These are phyloP conservation scores for Suillus tomentosus DNA, from an alignment of 768 basidiomycete species.

Conservation along the genomic window DNA sequence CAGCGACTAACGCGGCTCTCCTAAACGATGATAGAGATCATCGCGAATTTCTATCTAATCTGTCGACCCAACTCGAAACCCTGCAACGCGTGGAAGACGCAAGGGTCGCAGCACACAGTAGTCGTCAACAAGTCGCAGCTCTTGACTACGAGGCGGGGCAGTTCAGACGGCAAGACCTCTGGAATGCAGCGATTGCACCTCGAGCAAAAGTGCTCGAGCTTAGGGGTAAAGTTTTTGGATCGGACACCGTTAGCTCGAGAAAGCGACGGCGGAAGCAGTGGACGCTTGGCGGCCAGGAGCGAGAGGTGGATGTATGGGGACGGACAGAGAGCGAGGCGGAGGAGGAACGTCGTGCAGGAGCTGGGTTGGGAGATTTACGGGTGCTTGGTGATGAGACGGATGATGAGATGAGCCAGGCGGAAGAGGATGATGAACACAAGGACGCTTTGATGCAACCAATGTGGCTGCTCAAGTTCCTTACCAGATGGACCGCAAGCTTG, in stretches of 20 bases:
- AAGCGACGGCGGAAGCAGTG: constrained; percentile 70
- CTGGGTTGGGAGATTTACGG: constrained; percentile 18
- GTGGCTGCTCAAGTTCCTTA: constrained; percentile 78
- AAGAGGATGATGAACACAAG: constrained; percentile 31
- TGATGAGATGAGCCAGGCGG: constrained; percentile 28
- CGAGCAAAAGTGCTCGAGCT: constrained; percentile 64
- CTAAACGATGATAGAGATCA: constrained; percentile 62
- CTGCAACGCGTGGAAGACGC: constrained; percentile 55
- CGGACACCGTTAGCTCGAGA: constrained; percentile 46
- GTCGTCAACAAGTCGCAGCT: constrained; percentile 52
- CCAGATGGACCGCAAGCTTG: constrained; percentile 73
- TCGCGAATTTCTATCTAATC: constrained; percentile 44
- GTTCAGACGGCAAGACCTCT: constrained; percentile 64
- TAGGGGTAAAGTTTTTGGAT: constrained; percentile 72
- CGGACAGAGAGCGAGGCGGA: constrained; percentile 77
- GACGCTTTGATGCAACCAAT: constrained; percentile 61
- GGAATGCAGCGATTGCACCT: constrained; percentile 62
- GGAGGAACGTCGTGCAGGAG: constrained; percentile 53
- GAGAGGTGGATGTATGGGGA: constrained; percentile 66
- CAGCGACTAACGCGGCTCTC: constrained; percentile 54
- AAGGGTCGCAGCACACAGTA: constrained; percentile 50
- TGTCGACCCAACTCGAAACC: constrained; percentile 49
- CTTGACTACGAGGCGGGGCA: constrained; percentile 74
- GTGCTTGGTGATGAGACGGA: constrained; percentile 33
- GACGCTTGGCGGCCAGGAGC: constrained; percentile 63